Evolutionary conservation across 129 eudicot species (phyloP).

Genomic region (Sambucus nigra): DNA sequence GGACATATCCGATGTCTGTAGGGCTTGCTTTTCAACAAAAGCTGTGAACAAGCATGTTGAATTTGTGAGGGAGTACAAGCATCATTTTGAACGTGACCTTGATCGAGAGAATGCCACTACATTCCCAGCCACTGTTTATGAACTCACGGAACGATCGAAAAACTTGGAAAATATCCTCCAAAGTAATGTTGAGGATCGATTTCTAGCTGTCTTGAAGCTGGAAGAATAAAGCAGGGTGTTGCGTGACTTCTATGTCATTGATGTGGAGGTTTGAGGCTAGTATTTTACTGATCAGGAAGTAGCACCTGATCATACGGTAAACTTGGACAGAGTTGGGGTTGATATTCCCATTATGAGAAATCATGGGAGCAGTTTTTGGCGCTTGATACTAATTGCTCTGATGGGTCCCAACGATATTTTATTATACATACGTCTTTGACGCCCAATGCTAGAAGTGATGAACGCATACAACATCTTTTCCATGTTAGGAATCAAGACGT

Average conservation of each 20-base stretch:
- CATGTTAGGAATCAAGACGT: too few species aligned
- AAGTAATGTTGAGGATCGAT: slow-evolving; percentile 52
- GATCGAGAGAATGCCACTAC: slow-evolving; percentile 46
- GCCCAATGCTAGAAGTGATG: too few species aligned
- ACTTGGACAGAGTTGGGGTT: too few species aligned
- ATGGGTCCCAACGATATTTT: slow-evolving; percentile 57
- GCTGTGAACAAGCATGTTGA: slow-evolving; percentile 64
- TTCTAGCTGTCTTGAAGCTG: slow-evolving; percentile 51
- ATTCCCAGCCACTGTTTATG: slow-evolving; percentile 44
- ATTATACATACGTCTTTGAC: too few species aligned
- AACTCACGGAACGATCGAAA: slow-evolving; percentile 41
- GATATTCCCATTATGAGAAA: slow-evolving; percentile 49
- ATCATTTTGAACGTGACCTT: slow-evolving; percentile 57
- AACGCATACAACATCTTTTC: too few species aligned
- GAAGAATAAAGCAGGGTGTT: slow-evolving; percentile 56
- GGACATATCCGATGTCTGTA: slow-evolving; percentile 53
- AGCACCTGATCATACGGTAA: slow-evolving; percentile 52
- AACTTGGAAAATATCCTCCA: slow-evolving; percentile 53
- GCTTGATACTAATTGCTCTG: slow-evolving; percentile 49
- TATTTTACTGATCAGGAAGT: slow-evolving; percentile 55
- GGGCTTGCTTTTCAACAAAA: slow-evolving; percentile 54
- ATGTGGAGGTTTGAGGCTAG: slow-evolving; percentile 57
- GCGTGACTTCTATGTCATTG: slow-evolving; percentile 50
- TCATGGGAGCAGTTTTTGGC: slow-evolving; percentile 57
- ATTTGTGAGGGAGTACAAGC: slow-evolving; percentile 53